phyloP scores from a whole-genome alignment of 192 early-diverging fungal genomes.

The Diversispora epigaea region DNA sequence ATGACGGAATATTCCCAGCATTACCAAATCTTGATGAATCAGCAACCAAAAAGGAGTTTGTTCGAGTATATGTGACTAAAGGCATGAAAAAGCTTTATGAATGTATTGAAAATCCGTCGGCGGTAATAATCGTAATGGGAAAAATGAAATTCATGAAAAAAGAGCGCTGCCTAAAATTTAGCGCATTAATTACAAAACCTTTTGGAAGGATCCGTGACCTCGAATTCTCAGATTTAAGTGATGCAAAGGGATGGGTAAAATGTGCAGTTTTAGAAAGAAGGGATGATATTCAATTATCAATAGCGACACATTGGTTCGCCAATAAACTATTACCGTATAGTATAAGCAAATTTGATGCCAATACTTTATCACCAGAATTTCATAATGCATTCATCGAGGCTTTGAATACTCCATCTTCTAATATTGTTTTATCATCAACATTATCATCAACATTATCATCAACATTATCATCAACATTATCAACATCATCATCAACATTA shows the following conservation, averaged over 20 bases:
- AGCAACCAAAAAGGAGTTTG: not conserved
- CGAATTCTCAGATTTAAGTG: conserved; percentile 41
- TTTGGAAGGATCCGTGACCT: conserved; percentile 43
- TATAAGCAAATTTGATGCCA: conserved; percentile 27
- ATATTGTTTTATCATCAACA: too few relatives aligned
- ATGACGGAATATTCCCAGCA: not conserved
- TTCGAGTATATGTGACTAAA: conserved; percentile 6
- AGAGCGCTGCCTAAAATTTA: conserved; percentile 15
- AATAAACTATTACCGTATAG: conserved; percentile 35
- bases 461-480: too few relatives aligned
- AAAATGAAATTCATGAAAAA: not conserved
- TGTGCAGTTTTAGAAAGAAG: conserved; percentile 36
- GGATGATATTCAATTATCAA: conserved; percentile 35
- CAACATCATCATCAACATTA: too few relatives aligned
- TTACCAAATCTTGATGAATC: not conserved
- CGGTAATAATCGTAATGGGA: not conserved
- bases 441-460: too few relatives aligned
- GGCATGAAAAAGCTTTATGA: not conserved
- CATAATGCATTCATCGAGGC: conserved; percentile 36
- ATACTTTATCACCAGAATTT: conserved; percentile 24
- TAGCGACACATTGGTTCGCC: conserved; percentile 38
- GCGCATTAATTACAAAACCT: conserved; percentile 38
- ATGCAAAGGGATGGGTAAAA: conserved; percentile 37
- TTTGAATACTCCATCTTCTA: not conserved
- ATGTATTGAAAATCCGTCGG: conserved; percentile 6